Evolutionary conservation across 1,284 basidiomycete genomes (phyloP), one percentile per base, ranked within the genome.

Genomic region (Leccinum colubrinum): DNA sequence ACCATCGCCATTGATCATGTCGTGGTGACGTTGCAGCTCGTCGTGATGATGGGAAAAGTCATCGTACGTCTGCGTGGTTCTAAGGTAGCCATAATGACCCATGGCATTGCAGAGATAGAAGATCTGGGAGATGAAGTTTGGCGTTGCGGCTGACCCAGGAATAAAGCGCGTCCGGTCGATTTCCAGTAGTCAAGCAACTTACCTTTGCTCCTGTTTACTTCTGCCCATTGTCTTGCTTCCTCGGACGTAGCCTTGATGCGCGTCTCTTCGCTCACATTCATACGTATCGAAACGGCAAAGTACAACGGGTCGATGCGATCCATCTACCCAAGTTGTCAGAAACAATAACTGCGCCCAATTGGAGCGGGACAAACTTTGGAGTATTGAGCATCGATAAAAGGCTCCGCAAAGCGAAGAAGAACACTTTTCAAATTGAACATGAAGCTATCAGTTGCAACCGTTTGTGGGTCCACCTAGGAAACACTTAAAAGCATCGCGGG

Each of bases 91-190:
- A 60, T 94, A 89, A 74, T 97, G 95, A 63, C 91, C 89, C 79
- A 90, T 89, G 0, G 93, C 88, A 62, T 93, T 84, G 8, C 89
- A 83, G 43, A 98, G 81, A 80, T 92, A 98, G 80, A 97, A 99
- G 11, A 97, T 86, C 59, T 98, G 91, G 1, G 96, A 95, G 67
- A 99, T 96, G 77, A 99, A 99, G 75, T 97, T 98, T 2, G 91
- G 83, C 6, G 83, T 65, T 50, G 83, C 72, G 12, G 79, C 84
- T 84, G 67, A 62, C 55, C 46, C 20, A 25, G 9, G 57, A 5
- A 46, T 65, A 48, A 63, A 57, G 27, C 3, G 3, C 14, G 17
- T 11, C 7, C 25, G 8, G 5, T 51, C n/a, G 9, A 37, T 27
- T 15, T 2, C 8, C 1, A 8, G 48, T 11, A 56, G 33, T 12